Evolutionary conservation across 768 basidiomycete species (phyloP).

Genomic region (Hericium erinaceus): DNA sequence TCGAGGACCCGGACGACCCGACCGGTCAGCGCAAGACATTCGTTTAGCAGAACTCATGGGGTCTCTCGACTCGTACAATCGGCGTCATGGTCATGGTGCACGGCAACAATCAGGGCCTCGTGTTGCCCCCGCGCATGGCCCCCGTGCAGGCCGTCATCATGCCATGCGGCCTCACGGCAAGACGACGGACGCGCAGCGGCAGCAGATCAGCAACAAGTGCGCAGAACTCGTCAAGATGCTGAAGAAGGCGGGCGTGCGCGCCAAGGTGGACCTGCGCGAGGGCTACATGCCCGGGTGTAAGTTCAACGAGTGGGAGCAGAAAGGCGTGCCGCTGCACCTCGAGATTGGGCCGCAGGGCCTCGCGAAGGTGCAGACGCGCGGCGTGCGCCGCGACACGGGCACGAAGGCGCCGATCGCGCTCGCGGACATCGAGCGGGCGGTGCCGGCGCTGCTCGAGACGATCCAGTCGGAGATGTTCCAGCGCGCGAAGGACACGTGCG

Average conservation of each 20-base stretch:
- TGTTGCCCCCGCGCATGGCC: too few species aligned
- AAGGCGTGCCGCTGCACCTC: conserved; percentile 96
- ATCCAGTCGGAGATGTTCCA: conserved; percentile 88
- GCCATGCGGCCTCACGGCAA: too few species aligned
- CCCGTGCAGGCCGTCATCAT: too few species aligned
- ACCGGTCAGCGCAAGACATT: conserved; percentile 59
- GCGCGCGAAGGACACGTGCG: conserved; percentile 66
- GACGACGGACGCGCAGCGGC: too few species aligned
- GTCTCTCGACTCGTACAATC: conserved; percentile 42
- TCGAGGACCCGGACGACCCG: conserved; percentile 87
- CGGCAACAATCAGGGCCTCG: too few species aligned
- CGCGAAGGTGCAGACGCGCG: conserved; percentile 67
- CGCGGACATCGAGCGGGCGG: conserved; percentile 33
- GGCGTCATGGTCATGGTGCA: too few species aligned
- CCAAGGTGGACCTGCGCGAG: conserved; percentile 86
- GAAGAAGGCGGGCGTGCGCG: conserved; percentile 64
- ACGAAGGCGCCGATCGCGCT: conserved; percentile 48
- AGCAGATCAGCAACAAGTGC: too few species aligned
- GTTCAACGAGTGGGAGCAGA: conserved; percentile 99
- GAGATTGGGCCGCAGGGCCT: conserved; percentile 95
- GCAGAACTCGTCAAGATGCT: conserved; percentile 50
- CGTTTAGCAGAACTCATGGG: conserved; percentile 99
- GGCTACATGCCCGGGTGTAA: conserved; percentile 98
- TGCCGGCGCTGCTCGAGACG: conserved; percentile 65
- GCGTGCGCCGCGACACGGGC: conserved; percentile 78